These are phyloP conservation scores for Colletotrichum costaricense DNA, from an alignment of 2,329 filamentous ascomycete species.

Conservation along the genomic window DNA sequence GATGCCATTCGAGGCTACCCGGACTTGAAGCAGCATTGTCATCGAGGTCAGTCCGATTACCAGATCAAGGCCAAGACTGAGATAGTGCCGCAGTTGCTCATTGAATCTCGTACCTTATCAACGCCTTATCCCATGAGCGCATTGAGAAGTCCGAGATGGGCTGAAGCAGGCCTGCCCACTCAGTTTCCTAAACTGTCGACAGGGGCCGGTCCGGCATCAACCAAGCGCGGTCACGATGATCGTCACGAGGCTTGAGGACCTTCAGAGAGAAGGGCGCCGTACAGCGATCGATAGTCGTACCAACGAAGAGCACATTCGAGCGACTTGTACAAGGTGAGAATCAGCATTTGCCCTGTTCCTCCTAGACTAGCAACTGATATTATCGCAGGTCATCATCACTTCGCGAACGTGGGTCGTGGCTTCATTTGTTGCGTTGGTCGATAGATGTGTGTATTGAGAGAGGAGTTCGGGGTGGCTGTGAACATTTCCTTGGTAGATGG, in stretches of 20 bases:
- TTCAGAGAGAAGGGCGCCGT: background rate
- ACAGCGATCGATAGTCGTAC: background rate
- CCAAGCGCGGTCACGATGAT: background rate
- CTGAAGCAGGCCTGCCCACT: too few relatives aligned
- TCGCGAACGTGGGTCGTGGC: background rate
- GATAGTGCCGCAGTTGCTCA: background rate
- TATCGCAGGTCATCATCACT: background rate
- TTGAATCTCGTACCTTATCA: background rate
- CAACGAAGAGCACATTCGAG: too few relatives aligned
- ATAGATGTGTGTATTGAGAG: background rate
- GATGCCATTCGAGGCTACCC: background rate
- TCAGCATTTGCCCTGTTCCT: background rate
- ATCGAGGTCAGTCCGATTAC: background rate
- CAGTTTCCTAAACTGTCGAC: background rate
- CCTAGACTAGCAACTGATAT: background rate
- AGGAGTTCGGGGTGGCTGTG: background rate
- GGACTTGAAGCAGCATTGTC: background rate
- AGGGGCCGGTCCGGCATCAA: background rate
- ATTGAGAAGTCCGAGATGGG: too few relatives aligned
- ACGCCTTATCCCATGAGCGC: too few relatives aligned
- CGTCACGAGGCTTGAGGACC: background rate
- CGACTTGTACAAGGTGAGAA: background rate
- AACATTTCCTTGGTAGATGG: too few relatives aligned
- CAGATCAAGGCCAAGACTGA: background rate
- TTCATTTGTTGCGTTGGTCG: background rate